Evolutionary conservation across 805 yeast genomes (phyloP), one percentile per base, ranked within the genome.

Genomic region (Kazachstania kunashirensis): DNA sequence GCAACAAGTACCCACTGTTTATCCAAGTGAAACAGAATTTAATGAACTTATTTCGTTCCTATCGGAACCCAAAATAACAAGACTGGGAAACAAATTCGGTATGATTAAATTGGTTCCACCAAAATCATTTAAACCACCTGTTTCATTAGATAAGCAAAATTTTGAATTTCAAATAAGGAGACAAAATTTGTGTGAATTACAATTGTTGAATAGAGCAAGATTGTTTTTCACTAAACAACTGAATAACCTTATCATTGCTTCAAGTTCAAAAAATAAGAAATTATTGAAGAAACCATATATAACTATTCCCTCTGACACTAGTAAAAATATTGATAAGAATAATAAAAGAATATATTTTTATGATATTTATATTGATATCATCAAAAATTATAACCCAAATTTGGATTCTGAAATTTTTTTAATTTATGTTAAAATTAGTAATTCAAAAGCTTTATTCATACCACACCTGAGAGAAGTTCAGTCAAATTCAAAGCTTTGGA

Each of bases 31-130:
- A 14, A 66, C 65, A 18, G 78, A 82, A 47, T 73, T 77, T 41
- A 50, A 57, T 9, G 78, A 80, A 52, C 94, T 95, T 1, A 71
- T 79, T 15, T 56, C 55, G n/a, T 80, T 77, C 45, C 62, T 84
- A 13, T 79, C 81, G 16, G 64, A 71, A 11, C 56, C 75, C 1
- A 55, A 60, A 10, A 63, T 67, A 0, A 45, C 48, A 2, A 34
- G 49, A 2, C 48, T 67, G 8, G 95, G 92, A 2, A 58, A 53
- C 23, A 53, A 61, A 20, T 75, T 68, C 53, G 96, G 96, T 0
- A 86, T 92, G 49, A 59, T 85, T 30, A 88, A 86, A 50, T 53
- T 88, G 2, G 63, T 71, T 6, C 79, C 94, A 4, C 88, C 89
- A 0, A 40, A 41, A 0, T 48, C 46, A 2, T 73, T 72, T 63